Conservation (phyloP, 805 yeast species). For the Candida cerambycidarum region DNA sequence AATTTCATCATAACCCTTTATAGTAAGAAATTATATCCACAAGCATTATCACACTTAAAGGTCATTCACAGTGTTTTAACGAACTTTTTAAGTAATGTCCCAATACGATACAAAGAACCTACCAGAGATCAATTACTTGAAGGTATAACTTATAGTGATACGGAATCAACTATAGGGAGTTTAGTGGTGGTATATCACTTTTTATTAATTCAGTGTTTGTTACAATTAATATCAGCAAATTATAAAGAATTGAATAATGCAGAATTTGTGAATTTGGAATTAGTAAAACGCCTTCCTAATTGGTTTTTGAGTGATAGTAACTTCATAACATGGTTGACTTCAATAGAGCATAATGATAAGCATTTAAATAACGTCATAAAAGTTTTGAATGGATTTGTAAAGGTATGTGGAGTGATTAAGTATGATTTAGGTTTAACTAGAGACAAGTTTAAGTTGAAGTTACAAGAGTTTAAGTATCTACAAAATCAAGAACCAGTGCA, state of each 20-base stretch:
- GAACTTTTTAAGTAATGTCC: not conserved
- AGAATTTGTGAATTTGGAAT: constrained; percentile 9
- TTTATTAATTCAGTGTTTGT: constrained; percentile 24
- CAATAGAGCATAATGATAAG: constrained; percentile 15
- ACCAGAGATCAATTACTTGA: not conserved
- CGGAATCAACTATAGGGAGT: constrained; percentile 7
- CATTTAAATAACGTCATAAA: constrained; percentile 23
- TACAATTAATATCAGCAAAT: constrained; percentile 23
- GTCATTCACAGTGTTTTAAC: not conserved
- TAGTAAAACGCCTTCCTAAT: constrained; percentile 16
- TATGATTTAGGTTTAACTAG: constrained; percentile 4
- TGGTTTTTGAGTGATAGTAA: constrained; percentile 19
- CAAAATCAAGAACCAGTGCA: constrained; percentile 6
- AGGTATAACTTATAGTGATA: not conserved
- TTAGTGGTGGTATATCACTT: constrained; percentile 29
- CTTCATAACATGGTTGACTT: constrained; percentile 23
- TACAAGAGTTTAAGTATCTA: constrained; percentile 6
- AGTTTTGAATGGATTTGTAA: constrained; percentile 25
- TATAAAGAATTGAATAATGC: constrained; percentile 13
- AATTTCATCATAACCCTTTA: constrained; percentile 21
- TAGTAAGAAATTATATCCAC: constrained; percentile 5
- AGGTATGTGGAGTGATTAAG: constrained; percentile 17
- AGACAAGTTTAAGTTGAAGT: constrained; percentile 9
- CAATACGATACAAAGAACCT: not conserved
- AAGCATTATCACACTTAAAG: constrained; percentile 18